Evolutionary conservation across 805 yeast species (phyloP), one percentile per base, ranked within the genome.

Genomic region (Pichia rugopelliculosa): DNA sequence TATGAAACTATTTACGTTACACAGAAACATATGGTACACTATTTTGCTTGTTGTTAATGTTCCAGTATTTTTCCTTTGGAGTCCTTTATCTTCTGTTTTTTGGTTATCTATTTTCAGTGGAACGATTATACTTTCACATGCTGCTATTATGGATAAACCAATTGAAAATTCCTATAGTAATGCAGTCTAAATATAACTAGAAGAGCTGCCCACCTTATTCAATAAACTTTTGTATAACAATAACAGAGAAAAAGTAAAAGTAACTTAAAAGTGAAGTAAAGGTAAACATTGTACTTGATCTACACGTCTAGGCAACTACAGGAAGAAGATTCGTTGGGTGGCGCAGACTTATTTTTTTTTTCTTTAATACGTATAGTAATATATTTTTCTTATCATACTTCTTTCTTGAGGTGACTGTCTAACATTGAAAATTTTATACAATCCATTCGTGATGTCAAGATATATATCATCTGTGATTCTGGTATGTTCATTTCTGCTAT

Each of bases 81-180:
- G 91, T 55, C 97, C 98, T 24, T 73, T 93, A 53, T 77, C 91
- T 45, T 86, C 97, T 5, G 65, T 93, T 65, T 74, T 93, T 72
- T 93, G 98, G 98, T 77, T 91, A 56, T 76, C 85, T 56, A 93
- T 96, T 57, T 86, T 95, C 15, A 82, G 93, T 36, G 83, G 84
- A 24, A 83, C 83, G 42, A 65, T 84, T 34, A 86, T 91, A 37
- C 69, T 89, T 41, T 76, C 88, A 3, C 99, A 93, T 66, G 99
- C 97, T 41, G 73, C 90, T 3, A 72, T 91, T 53, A 74, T 93
- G 78, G 98, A 93, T 62, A 93, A 91, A 69, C 99, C 99, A 20
- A 82, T 90, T 51, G 98, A 93, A 70, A 82, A 91, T 36, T 90
- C 91, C 18, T 93, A 91, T 62, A 93, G 89, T 61, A 96, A 88